These are phyloP conservation scores for Claviceps sp. DNA, from an alignment of 2,329 filamentous ascomycete species.

Conservation along the genomic window DNA sequence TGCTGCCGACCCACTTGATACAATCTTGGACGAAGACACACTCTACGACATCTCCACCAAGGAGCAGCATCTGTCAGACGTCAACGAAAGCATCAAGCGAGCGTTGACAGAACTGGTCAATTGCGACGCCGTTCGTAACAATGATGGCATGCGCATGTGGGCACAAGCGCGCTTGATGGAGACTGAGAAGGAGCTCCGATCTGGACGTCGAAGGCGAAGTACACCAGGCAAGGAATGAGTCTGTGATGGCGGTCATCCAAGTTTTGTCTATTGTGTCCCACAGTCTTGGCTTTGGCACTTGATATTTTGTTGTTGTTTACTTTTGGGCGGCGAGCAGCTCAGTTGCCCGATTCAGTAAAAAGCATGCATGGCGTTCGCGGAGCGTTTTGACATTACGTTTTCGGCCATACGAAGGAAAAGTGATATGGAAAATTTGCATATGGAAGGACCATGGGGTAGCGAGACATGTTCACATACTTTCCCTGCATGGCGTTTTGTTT, in stretches of 20 bases:
- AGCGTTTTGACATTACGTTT: background rate
- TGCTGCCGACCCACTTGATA: constrained; percentile 18
- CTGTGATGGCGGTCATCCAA: no score
- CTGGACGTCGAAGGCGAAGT: constrained; percentile 35
- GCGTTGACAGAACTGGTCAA: constrained; percentile 48
- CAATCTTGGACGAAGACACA: constrained; percentile 33
- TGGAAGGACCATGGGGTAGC: background rate
- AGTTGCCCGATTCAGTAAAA: background rate
- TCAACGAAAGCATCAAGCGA: constrained; percentile 49
- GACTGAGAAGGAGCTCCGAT: constrained; percentile 44
- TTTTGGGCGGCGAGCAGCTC: background rate
- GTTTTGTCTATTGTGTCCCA: no score
- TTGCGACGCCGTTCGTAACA: constrained; percentile 39
- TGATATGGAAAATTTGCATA: background rate
- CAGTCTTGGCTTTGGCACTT: no score
- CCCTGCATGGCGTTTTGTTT: background rate
- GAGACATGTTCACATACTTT: background rate
- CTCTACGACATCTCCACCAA: constrained; percentile 36
- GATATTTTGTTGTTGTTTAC: background rate
- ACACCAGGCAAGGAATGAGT: constrained; percentile 17
- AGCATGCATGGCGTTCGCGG: constrained; percentile 1
- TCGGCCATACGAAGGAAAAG: background rate
- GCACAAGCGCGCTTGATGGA: constrained; percentile 46
- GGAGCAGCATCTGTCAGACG: constrained; percentile 39
- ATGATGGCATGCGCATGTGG: constrained; percentile 40